Evolutionary conservation across 768 basidiomycete species (phyloP).

Genomic region (Arthromyces matolae): DNA sequence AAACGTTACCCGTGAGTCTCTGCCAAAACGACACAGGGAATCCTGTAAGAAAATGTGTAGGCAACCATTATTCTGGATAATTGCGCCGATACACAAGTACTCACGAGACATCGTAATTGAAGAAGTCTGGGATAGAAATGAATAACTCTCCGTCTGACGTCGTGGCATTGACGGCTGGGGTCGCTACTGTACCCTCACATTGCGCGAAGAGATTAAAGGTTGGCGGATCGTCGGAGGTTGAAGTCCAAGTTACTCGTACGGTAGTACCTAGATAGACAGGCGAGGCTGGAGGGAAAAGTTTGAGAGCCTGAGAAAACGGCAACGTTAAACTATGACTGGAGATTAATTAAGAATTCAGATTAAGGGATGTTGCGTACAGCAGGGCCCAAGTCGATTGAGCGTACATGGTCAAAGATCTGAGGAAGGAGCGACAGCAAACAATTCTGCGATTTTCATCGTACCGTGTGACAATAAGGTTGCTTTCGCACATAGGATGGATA

Average conservation of each 20-base stretch:
- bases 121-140: background rate
- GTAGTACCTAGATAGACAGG: constrained; percentile 7
- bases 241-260: background rate
- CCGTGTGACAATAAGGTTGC: too few species aligned
- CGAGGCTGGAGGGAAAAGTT: constrained; percentile 1
- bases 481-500: too few species aligned
- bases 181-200: background rate
- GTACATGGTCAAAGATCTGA: too few species aligned
- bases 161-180: background rate
- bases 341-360: background rate
- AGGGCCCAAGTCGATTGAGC: background rate
- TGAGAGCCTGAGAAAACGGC: background rate
- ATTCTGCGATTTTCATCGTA: too few species aligned
- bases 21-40: background rate
- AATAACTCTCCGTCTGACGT: background rate
- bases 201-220: background rate
- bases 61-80: background rate
- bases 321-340: background rate
- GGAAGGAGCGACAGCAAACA: too few species aligned
- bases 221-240: background rate
- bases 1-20: background rate
- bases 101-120: constrained; percentile 2
- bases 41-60: background rate
- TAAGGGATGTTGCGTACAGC: background rate
- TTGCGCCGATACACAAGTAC: background rate